phyloP scores from a whole-genome alignment of 148 eudicot genomes.

The Dianthus caryophyllus region DNA sequence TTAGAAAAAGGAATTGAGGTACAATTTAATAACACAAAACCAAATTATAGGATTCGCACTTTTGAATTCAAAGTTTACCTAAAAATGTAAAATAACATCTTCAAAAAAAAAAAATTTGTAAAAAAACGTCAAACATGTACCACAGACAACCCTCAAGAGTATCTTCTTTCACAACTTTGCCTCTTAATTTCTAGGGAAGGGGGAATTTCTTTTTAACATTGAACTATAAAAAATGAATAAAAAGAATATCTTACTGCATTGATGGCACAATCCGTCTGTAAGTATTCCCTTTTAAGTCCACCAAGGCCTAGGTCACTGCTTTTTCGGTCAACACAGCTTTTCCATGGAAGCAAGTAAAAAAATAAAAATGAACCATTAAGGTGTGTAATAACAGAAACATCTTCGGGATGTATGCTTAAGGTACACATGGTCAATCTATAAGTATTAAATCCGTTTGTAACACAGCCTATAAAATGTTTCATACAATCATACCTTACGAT shows the following conservation, averaged over 20 bases:
- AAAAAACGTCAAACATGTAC: not conserved
- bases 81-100: too few relatives aligned
- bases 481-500: slow-evolving; percentile 75
- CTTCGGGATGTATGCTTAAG: not conserved
- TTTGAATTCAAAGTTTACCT: not conserved
- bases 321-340: slow-evolving; percentile 89
- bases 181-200: not conserved
- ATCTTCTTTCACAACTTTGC: not conserved
- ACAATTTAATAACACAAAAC: not conserved
- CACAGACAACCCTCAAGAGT: not conserved
- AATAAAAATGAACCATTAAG: slow-evolving; percentile 13
- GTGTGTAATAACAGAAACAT: not conserved
- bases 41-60: not conserved
- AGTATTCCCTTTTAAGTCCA: slow-evolving; percentile 84
- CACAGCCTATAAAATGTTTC: not conserved
- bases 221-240: not conserved
- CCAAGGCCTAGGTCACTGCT: slow-evolving; percentile 96
- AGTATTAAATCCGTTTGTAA: not conserved
- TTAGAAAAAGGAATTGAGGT: too few relatives aligned
- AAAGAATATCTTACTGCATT: slow-evolving; percentile 44
- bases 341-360: slow-evolving; percentile 10
- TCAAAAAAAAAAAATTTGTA: too few relatives aligned
- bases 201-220: not conserved
- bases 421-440: not conserved
- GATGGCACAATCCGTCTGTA: slow-evolving; percentile 89